A percentile compares a stretch with the other conserved stretches of the same genome.
Conservation (phyloP, 805 yeast species). For the Brettanomyces sp. region DNA sequence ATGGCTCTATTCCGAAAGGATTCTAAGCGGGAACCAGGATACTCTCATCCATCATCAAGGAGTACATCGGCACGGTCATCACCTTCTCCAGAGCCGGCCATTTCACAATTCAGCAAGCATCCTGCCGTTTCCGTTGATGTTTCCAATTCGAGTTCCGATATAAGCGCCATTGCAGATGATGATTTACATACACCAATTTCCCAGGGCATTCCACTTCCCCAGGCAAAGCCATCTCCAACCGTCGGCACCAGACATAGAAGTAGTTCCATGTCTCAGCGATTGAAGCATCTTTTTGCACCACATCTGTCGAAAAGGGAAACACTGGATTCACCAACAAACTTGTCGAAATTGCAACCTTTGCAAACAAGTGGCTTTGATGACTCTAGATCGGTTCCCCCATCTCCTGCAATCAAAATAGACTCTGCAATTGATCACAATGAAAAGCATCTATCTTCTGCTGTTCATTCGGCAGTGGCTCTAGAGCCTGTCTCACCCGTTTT, state of each 20-base stretch:
- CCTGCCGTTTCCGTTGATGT: too few relatives aligned
- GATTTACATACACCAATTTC: too few relatives aligned
- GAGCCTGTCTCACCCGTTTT: slow-evolving; percentile 9
- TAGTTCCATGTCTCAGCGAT: slow-evolving; percentile 23
- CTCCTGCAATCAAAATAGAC: too few relatives aligned
- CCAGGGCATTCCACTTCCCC: neutral
- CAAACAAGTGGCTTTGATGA: too few relatives aligned
- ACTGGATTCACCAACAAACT: neutral
- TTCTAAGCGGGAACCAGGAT: slow-evolving; percentile 1
- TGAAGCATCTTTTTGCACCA: slow-evolving; percentile 20
- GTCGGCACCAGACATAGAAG: slow-evolving; percentile 9
- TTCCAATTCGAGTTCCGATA: too few relatives aligned
- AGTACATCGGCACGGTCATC: slow-evolving; percentile 1
- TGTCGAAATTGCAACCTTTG: too few relatives aligned
- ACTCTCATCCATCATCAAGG: slow-evolving; percentile 2
- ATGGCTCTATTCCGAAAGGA: slow-evolving; percentile 10
- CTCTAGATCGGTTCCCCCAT: too few relatives aligned
- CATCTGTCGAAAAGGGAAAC: neutral
- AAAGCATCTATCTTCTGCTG: too few relatives aligned
- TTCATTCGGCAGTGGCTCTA: neutral
- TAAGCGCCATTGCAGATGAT: too few relatives aligned
- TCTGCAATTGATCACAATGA: too few relatives aligned
- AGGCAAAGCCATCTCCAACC: neutral
- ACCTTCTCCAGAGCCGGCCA: too few relatives aligned
- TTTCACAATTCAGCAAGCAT: too few relatives aligned